Evolutionary conservation across 164 flowering plant genomes (phyloP).

Genomic region (Houttuynia cordata): DNA sequence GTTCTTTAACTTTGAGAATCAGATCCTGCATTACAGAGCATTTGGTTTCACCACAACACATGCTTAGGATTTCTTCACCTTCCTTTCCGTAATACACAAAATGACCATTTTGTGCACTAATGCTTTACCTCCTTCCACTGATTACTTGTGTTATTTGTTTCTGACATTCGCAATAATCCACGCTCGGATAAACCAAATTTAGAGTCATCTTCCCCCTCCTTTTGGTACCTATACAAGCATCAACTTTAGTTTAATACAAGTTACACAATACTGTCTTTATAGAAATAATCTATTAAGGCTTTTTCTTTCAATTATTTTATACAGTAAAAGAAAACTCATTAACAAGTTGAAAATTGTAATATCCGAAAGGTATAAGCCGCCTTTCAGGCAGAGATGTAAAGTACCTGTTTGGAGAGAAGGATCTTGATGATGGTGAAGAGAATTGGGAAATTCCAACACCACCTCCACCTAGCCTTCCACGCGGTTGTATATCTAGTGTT

Average conservation of each 20-base stretch:
- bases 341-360: background rate
- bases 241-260: background rate
- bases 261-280: no score
- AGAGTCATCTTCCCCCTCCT: slow-evolving; percentile 43
- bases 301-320: no score
- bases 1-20: slow-evolving; percentile 47
- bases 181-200: slow-evolving; percentile 34
- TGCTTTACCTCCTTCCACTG: slow-evolving; percentile 58
- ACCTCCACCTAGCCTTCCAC: slow-evolving; percentile 26
- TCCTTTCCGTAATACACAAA: no score
- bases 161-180: slow-evolving; percentile 49
- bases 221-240: slow-evolving; percentile 30
- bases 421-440: slow-evolving; percentile 48
- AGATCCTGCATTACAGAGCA: slow-evolving; percentile 30
- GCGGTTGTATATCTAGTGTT: slow-evolving; percentile 23
- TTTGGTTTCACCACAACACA: no score
- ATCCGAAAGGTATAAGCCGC: background rate
- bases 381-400: background rate
- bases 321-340: background rate
- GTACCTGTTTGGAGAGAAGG: slow-evolving; percentile 54
- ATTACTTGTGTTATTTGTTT: slow-evolving; percentile 27
- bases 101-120: background rate
- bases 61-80: no score
- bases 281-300: no score
- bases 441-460: slow-evolving; percentile 36